Conservation (phyloP, 2,329 filamentous ascomycete species). For the Hypomyces rosellus region DNA sequence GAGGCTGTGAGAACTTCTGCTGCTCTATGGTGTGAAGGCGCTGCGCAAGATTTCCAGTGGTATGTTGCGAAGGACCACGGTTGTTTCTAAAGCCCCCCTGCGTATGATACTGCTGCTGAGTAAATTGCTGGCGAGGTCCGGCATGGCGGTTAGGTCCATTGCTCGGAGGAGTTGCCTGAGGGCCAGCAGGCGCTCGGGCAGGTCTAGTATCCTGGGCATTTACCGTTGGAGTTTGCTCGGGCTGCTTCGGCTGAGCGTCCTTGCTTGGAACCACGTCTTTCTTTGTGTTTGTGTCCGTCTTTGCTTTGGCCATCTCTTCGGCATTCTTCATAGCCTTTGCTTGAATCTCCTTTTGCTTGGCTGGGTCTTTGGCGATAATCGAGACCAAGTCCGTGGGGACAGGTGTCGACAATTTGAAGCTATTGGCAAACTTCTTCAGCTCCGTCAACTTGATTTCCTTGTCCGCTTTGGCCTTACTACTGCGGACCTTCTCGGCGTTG, state of each 20-base stretch:
- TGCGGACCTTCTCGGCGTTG: conserved; percentile 50
- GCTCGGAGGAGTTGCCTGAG: conserved; percentile 23
- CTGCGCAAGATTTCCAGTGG: conserved; percentile 41
- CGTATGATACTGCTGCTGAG: conserved; percentile 40
- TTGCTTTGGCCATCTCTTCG: conserved; percentile 54
- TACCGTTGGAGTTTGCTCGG: conserved; percentile 18
- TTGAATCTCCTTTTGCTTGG: conserved; percentile 88
- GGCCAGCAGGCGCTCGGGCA: conserved; percentile 28
- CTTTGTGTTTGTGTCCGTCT: conserved; percentile 40
- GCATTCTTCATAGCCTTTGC: conserved; percentile 76
- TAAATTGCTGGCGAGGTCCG: conserved; percentile 42
- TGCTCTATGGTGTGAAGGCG: conserved; percentile 48
- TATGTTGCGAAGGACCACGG: conserved; percentile 39
- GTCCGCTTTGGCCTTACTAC: conserved; percentile 59
- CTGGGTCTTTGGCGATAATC: conserved; percentile 94
- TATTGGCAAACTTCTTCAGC: conserved; percentile 88
- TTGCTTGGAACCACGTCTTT: conserved; percentile 37
- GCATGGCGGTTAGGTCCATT: conserved; percentile 38
- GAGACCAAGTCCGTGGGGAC: conserved; percentile 87
- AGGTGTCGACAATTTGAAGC: conserved; percentile 89
- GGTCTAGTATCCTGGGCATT: conserved; percentile 22
- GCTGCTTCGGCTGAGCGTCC: conserved; percentile 36
- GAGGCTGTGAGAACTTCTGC: conserved; percentile 42
- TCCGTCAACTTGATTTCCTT: conserved; percentile 92
- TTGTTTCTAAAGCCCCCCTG: conserved; percentile 41